Conservation (phyloP, 371 early-diverging fungal species). For the Basidiobolus meristosporus region DNA sequence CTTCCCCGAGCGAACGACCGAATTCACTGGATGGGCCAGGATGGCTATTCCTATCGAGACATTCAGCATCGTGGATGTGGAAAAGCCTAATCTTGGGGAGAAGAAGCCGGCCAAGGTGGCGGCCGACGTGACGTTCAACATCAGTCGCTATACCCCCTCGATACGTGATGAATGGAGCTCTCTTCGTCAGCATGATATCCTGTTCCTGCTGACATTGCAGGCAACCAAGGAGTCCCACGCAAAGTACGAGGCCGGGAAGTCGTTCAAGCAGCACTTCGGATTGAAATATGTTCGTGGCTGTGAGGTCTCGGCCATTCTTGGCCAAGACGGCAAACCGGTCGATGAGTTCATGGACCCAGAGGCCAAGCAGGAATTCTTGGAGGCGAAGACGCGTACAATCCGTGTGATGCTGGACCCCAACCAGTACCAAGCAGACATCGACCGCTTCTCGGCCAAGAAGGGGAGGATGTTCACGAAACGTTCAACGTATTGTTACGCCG, state of each 20-base stretch:
- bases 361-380: constrained; percentile 14
- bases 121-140: constrained; percentile 46
- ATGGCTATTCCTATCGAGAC: constrained; percentile 61
- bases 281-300: constrained; percentile 70
- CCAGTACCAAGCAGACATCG: constrained; percentile 50
- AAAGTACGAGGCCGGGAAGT: constrained; percentile 17
- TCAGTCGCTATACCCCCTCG: constrained; percentile 37
- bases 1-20: constrained; percentile 31
- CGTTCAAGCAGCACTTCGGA: constrained; percentile 46
- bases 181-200: constrained; percentile 59
- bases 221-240: constrained; percentile 28
- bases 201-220: constrained; percentile 55
- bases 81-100: constrained; percentile 56
- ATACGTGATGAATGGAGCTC: constrained; percentile 77
- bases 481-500: constrained; percentile 83
- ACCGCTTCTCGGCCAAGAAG: constrained; percentile 7
- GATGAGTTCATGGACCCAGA: constrained; percentile 23
- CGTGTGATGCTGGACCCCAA: constrained; percentile 70
- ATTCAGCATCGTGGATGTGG: constrained; percentile 48
- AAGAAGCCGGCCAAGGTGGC: constrained; percentile 45
- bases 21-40: constrained; percentile 81
- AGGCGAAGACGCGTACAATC: constrained; percentile 35
- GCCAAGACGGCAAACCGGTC: constrained; percentile 45
- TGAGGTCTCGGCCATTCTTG: constrained; percentile 59
- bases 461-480: constrained; percentile 46